Evolutionary conservation across 768 basidiomycete species (phyloP).

Genomic region (Psilocybe tampanensis): DNA sequence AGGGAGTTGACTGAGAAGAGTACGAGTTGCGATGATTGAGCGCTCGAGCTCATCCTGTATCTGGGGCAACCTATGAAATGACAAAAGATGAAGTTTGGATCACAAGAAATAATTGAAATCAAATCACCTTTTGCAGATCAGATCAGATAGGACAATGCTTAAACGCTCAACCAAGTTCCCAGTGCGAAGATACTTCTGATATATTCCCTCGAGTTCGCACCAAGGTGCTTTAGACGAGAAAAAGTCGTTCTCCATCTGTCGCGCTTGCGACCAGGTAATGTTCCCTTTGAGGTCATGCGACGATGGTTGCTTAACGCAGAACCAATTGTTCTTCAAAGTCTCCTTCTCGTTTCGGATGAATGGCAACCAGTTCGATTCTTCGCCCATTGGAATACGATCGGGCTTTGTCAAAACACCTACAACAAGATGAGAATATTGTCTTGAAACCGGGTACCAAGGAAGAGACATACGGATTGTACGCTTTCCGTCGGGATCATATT

Average conservation of each 20-base stretch:
- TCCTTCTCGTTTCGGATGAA: conserved; percentile 59
- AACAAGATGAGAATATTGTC: not conserved
- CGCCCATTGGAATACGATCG: conserved; percentile 42
- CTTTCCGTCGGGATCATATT: conserved; percentile 60
- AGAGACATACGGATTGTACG: conserved; percentile 65
- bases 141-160: conserved; percentile 60
- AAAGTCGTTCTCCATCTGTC: conserved; percentile 55
- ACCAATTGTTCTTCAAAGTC: conserved; percentile 60
- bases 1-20: conserved; percentile 37
- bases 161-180: conserved; percentile 55
- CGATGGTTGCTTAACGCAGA: conserved; percentile 56
- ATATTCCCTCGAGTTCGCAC: conserved; percentile 51
- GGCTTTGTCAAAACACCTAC: conserved; percentile 72
- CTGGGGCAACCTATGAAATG: conserved; percentile 53
- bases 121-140: conserved; percentile 59
- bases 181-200: conserved; percentile 59
- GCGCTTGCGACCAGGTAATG: conserved; percentile 63
- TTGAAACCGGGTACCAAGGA: not conserved
- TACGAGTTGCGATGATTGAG: conserved; percentile 42
- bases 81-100: conserved; percentile 12
- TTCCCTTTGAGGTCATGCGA: conserved; percentile 53
- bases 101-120: conserved; percentile 14
- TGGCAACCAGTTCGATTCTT: conserved; percentile 56
- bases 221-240: conserved; percentile 57
- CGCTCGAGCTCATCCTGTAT: conserved; percentile 60